Percentiles rank a stretch among this genome's conserved stretches.
These are phyloP conservation scores for Wickerhamia fluorescens DNA, from an alignment of 805 yeast species.

Conservation along the genomic window DNA sequence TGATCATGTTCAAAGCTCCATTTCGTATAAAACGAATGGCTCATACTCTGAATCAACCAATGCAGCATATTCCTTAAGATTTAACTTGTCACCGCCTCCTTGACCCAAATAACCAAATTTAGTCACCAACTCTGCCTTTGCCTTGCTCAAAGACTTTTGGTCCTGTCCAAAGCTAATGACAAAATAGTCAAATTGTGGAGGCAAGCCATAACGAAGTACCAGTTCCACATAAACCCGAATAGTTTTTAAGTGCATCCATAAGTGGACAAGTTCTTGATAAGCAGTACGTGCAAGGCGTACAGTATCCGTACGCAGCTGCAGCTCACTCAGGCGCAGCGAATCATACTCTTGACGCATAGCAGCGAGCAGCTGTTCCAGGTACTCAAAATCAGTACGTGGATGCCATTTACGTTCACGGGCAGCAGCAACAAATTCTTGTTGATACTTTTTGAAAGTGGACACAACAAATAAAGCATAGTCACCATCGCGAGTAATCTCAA, in stretches of 20 bases:
- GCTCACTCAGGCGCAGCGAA: conserved; percentile 67
- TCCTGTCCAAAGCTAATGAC: conserved; percentile 37
- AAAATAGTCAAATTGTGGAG: conserved; percentile 73
- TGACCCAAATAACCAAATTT: conserved; percentile 79
- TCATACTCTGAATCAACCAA: conserved; percentile 93
- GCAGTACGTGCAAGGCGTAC: conserved; percentile 82
- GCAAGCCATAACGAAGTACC: conserved; percentile 92
- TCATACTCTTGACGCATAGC: conserved; percentile 74
- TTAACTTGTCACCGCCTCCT: conserved; percentile 74
- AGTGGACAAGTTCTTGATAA: conserved; percentile 75
- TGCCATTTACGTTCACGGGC: conserved; percentile 84
- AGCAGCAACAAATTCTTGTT: conserved; percentile 57
- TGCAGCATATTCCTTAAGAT: conserved; percentile 80
- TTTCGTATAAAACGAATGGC: conserved; percentile 82
- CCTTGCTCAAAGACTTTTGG: conserved; percentile 38
- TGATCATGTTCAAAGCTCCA: conserved; percentile 16
- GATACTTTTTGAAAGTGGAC: conserved; percentile 78
- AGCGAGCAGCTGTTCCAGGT: conserved; percentile 69
- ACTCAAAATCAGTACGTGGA: conserved; percentile 81
- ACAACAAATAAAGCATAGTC: conserved; percentile 72
- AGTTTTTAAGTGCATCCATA: conserved; percentile 87
- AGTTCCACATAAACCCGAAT: conserved; percentile 87
- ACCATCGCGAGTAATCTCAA: conserved; percentile 58
- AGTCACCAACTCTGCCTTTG: conserved; percentile 61
- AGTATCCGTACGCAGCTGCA: conserved; percentile 65